Base-by-base conservation (phyloP, 2,329 filamentous ascomycete species). In the Mollisiaceae sp. region DNA sequence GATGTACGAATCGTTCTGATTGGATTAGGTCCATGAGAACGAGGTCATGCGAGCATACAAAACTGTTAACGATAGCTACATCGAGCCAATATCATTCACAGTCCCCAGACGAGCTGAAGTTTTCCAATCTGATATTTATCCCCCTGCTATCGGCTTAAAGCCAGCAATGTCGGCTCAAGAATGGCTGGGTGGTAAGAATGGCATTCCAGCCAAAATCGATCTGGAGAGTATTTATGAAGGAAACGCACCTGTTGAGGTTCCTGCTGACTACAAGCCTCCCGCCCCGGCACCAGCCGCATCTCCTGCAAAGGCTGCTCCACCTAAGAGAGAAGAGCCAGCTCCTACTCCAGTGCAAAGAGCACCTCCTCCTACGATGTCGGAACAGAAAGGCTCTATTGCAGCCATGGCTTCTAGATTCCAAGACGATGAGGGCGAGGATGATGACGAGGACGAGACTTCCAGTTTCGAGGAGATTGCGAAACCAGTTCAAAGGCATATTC, bases 41-140 rank as follows among this genome's bases (percentile, higher is more conserved):
- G 95, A 99, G 78, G 87, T 97, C 61, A 94, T 97, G 85, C 90
- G 94, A 72, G 94, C 91, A 52, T 99, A 92, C 87, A 99, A 99
- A 86, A 98, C 95, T 0, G 92, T 98, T 78, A 96, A 94, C 79
- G 95, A 99, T 77, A 79, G 82, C 56, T 97, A 97, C 81, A 93
- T 99, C 73, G 95, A 99, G 80, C 95, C 95, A 47, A 91, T 99
- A 75, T 97, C 95, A 1, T 99, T 99, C 82, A 97, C 97, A 62
- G 95, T 98, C 1, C 95, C 95, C 58, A 89, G 95, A 69, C 89
- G 95, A 69, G 92, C 95, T 63, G 93, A 97, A 79, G 93, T 91
- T 60, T 97, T 97, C 87, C 94, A 98, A 81, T 92, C 93, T 67
- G 95, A 99, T 76, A 97, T 99, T 74, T 99, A 92, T 79, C 95